A percentile compares a stretch with the other conserved stretches of the same genome.
These are phyloP conservation scores for Fusarium ambrosium DNA, from an alignment of 2,329 filamentous ascomycete genomes.

Conservation along the genomic window DNA sequence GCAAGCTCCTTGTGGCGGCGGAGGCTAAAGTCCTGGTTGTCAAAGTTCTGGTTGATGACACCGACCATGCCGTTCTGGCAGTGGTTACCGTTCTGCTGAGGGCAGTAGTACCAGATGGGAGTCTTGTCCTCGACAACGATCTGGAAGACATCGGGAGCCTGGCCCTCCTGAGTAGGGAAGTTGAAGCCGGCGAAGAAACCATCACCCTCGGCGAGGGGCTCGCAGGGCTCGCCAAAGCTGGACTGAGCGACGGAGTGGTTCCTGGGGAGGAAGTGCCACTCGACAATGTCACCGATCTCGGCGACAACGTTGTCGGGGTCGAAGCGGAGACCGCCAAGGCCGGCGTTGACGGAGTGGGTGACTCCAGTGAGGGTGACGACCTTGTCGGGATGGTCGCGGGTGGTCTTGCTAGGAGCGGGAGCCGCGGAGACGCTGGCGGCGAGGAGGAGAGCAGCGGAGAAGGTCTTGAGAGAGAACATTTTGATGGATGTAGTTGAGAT, in stretches of 20 bases:
- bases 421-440: constrained; percentile 49
- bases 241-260: constrained; percentile 65
- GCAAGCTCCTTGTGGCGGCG: constrained; percentile 54
- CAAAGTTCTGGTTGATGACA: constrained; percentile 64
- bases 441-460: constrained; percentile 48
- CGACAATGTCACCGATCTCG: constrained; percentile 62
- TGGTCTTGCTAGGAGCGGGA: constrained; percentile 49
- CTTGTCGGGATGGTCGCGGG: constrained; percentile 44
- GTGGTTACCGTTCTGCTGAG: constrained; percentile 57
- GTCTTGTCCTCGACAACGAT: constrained; percentile 57
- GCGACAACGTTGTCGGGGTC: constrained; percentile 65
- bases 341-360: constrained; percentile 62
- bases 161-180: constrained; percentile 53
- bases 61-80: constrained; percentile 65
- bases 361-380: constrained; percentile 55
- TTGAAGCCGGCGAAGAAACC: constrained; percentile 63
- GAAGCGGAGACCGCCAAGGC: constrained; percentile 62
- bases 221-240: constrained; percentile 59
- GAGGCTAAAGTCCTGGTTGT: constrained; percentile 54
- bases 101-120: constrained; percentile 62
- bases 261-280: constrained; percentile 67
- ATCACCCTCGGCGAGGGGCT: constrained; percentile 52
- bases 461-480: constrained; percentile 51
- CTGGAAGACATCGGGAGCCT: constrained; percentile 60
- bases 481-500: constrained; percentile 24